phyloP scores from a whole-genome alignment of 257 asterid genomes.

The Asclepias syriaca region DNA sequence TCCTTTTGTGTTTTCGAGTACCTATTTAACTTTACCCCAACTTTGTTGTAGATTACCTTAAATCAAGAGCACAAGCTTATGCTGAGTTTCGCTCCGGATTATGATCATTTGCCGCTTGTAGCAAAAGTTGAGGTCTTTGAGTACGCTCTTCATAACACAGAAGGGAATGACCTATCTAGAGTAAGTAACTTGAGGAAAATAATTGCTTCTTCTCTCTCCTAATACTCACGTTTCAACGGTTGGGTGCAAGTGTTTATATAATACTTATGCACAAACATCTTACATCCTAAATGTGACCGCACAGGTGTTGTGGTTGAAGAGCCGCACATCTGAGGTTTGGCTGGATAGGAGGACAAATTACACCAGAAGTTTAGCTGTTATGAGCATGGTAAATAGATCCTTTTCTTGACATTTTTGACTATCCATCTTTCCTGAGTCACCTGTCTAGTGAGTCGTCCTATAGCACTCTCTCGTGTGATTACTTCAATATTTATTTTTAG shows the following conservation, averaged over 20 bases:
- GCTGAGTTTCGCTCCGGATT: constrained; percentile 97
- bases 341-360: constrained; percentile 95
- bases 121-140: constrained; percentile 98
- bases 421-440: neutral
- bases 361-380: constrained; percentile 97
- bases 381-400: constrained; percentile 78
- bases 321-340: constrained; percentile 99
- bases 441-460: neutral
- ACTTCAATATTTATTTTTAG: neutral
- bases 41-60: constrained; percentile 62
- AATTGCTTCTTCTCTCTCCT: neutral
- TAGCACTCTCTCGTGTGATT: neutral
- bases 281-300: constrained; percentile 17
- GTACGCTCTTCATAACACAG: constrained; percentile 86
- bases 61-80: constrained; percentile 97
- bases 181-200: constrained; percentile 37
- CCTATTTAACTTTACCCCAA: constrained; percentile 17
- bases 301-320: constrained; percentile 96
- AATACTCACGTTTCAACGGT: neutral
- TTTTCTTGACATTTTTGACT: neutral
- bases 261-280: neutral
- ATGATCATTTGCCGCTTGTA: constrained; percentile 89
- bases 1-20: constrained; percentile 14
- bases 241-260: neutral
- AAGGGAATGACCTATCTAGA: constrained; percentile 93